Percentiles rank a stretch among this genome's conserved stretches.
These are phyloP conservation scores for Lichtheimia hyalospora DNA, from an alignment of 371 early-diverging fungal genomes.

Conservation along the genomic window DNA sequence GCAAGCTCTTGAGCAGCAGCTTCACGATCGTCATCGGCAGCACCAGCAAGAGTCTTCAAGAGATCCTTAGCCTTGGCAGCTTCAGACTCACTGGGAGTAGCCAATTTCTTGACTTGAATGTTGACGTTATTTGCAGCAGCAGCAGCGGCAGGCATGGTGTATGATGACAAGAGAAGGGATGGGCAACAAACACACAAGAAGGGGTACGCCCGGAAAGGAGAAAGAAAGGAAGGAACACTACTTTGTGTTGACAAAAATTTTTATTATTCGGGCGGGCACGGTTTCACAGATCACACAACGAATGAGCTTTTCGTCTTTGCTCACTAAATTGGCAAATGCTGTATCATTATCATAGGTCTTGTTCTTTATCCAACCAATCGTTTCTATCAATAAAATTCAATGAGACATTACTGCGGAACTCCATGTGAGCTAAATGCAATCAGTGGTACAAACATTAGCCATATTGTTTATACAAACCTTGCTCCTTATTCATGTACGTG, in stretches of 20 bases:
- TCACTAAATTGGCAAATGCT: too few relatives aligned
- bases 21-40: conserved; percentile 59
- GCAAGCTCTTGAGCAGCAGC: conserved; percentile 55
- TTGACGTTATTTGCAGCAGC: conserved; percentile 35
- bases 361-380: too few relatives aligned
- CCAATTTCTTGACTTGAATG: conserved; percentile 40
- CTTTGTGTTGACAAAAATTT: background rate
- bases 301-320: too few relatives aligned
- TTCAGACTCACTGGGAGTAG: conserved; percentile 34
- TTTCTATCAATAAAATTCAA: too few relatives aligned
- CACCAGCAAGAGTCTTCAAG: conserved; percentile 47
- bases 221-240: conserved; percentile 6
- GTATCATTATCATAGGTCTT: too few relatives aligned
- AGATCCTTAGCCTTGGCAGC: conserved; percentile 42
- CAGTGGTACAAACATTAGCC: too few relatives aligned
- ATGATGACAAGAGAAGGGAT: conserved; percentile 10
- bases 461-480: too few relatives aligned
- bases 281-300: too few relatives aligned
- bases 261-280: too few relatives aligned
- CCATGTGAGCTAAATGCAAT: too few relatives aligned
- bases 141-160: conserved; percentile 23
- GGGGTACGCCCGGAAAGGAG: background rate
- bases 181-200: conserved; percentile 8
- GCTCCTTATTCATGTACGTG: too few relatives aligned
- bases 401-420: too few relatives aligned